Conservation (phyloP, 2,329 filamentous ascomycete species). For the Cordyceps tenuipes region DNA sequence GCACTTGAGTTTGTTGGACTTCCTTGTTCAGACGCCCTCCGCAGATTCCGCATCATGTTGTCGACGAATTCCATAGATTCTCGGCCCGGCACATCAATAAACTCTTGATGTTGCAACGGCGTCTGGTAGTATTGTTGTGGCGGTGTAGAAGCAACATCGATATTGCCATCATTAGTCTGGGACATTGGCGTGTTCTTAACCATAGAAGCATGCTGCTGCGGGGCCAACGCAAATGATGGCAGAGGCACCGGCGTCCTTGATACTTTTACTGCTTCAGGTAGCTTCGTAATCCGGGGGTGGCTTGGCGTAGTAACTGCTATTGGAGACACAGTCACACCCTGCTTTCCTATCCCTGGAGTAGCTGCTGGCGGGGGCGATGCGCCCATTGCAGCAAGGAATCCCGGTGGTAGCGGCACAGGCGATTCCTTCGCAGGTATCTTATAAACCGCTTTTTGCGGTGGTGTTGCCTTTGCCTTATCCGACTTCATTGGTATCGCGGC, state of each 20-base stretch:
- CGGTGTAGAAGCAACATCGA: neutral
- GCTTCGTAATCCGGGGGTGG: neutral
- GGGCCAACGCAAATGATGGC: conserved; percentile 15
- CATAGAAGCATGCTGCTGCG: neutral
- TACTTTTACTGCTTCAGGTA: conserved; percentile 8
- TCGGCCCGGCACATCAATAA: conserved; percentile 33
- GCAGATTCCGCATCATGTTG: conserved; percentile 44
- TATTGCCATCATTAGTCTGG: neutral
- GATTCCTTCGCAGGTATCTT: conserved; percentile 34
- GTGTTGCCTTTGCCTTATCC: conserved; percentile 19
- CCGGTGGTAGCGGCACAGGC: conserved; percentile 35
- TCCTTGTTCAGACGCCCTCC: conserved; percentile 21
- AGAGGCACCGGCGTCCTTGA: conserved; percentile 27
- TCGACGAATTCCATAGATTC: conserved; percentile 43
- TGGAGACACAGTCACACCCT: neutral
- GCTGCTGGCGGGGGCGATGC: conserved; percentile 19
- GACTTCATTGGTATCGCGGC: conserved; percentile 9
- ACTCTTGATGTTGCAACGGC: conserved; percentile 21
- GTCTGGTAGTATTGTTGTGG: conserved; percentile 8
- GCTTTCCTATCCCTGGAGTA: conserved; percentile 12
- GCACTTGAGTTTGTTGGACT: neutral
- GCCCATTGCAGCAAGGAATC: conserved; percentile 34
- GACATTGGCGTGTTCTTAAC: neutral
- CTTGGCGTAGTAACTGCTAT: neutral
- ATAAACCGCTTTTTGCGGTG: conserved; percentile 20